Conservation (phyloP, 257 asterid genomes). For the Solanum lignicaule region DNA sequence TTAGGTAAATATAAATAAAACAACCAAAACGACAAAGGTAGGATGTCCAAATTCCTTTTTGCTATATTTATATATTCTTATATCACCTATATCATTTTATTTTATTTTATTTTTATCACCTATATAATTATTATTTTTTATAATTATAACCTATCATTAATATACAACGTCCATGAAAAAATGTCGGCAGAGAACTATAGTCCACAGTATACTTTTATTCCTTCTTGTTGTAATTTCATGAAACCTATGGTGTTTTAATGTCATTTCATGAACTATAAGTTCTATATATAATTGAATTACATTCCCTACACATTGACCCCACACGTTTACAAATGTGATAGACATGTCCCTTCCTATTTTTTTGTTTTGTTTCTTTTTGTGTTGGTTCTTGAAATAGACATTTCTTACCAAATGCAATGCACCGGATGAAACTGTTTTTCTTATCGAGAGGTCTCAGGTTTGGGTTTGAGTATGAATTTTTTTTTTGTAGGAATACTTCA, state of each 20-base stretch:
- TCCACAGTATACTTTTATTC: background rate
- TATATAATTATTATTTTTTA: background rate
- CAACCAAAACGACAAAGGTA: background rate
- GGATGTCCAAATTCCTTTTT: background rate
- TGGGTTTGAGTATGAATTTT: too few species aligned
- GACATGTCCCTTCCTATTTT: background rate
- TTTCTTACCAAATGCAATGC: too few species aligned
- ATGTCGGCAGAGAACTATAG: slow-evolving; percentile 6
- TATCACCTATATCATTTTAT: background rate
- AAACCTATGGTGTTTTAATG: background rate
- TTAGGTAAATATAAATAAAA: background rate
- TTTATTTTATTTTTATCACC: background rate
- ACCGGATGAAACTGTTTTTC: too few species aligned
- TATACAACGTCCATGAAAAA: background rate
- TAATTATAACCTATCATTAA: background rate
- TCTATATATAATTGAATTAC: background rate
- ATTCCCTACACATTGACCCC: slow-evolving; percentile 1
- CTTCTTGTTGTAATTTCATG: background rate
- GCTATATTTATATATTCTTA: background rate
- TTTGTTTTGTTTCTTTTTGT: background rate
- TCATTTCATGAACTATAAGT: background rate
- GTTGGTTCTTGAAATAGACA: background rate
- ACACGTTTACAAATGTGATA: background rate
- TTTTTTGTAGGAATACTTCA: too few species aligned
- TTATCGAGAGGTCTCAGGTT: too few species aligned